Evolutionary conservation across 2,329 filamentous ascomycete species (phyloP).

Genomic region (Fusarium keratoplasticum): DNA sequence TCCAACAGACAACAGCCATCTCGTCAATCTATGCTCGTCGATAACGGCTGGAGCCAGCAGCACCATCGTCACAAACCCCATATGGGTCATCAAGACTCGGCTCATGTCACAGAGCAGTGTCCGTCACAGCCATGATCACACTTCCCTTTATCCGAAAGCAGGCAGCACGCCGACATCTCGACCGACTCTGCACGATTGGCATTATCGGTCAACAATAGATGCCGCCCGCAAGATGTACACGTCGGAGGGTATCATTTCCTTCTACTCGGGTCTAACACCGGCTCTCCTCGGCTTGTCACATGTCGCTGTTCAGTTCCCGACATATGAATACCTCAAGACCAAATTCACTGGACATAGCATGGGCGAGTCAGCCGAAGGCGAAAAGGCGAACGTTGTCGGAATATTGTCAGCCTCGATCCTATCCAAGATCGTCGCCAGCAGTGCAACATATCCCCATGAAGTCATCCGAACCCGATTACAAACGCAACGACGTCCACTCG

Average conservation of each 20-base stretch:
- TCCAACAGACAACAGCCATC: constrained; percentile 74
- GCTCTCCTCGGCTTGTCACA: constrained; percentile 92
- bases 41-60: constrained; percentile 92
- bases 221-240: constrained; percentile 96
- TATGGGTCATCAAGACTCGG: constrained; percentile 99
- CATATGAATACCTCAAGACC: constrained; percentile 94
- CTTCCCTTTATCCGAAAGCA: constrained; percentile 56
- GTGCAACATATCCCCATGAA: constrained; percentile 96
- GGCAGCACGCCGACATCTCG: constrained; percentile 66
- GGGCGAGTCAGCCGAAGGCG: constrained; percentile 68
- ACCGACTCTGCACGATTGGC: constrained; percentile 79
- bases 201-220: constrained; percentile 90
- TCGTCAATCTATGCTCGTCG: constrained; percentile 89
- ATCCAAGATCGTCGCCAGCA: constrained; percentile 94
- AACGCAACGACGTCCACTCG: constrained; percentile 83
- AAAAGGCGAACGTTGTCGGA: constrained; percentile 79
- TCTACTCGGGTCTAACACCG: constrained; percentile 94
- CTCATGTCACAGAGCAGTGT: constrained; percentile 90
- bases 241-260: constrained; percentile 87
- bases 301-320: constrained; percentile 96
- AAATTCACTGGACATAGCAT: constrained; percentile 91
- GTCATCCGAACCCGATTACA: constrained; percentile 93
- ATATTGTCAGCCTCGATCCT: constrained; percentile 90
- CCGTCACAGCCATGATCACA: constrained; percentile 56
- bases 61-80: constrained; percentile 94